Evolutionary conservation across 179 eudicot genomes (phyloP), one percentile per base, ranked within the genome.

Genomic region (Camellia oleifera): DNA sequence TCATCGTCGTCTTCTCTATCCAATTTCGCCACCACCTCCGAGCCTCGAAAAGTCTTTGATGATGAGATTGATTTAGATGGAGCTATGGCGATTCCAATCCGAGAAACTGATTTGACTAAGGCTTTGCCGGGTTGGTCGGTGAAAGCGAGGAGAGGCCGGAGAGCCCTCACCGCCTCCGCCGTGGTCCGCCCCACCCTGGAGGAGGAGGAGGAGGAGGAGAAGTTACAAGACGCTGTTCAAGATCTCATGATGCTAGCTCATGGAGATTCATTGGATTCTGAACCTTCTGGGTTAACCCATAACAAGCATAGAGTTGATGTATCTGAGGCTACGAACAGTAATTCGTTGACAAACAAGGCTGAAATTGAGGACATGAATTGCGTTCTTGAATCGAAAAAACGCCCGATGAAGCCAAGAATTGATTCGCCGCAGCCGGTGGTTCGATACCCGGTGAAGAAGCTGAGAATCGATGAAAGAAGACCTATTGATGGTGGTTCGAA

Each of bases 81-180:
- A 18, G 8, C 48, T 74, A 14, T 46, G 17, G 64, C 13, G 15
- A 54, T 5, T 52, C 14, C 13, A 9, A 54, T 5, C 63, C 14
- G 5, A 1, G 56, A 3, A 52, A 44, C 45, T 56, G 74, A 81
- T 84, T 57, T 81, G 44, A 48, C 46, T 3, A 3, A 72, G 76
- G 46, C 76, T 3, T 23, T 78, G 12, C 80, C 78, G 5, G 65
- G 75, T 3, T 86, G 92, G 94, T 14, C 69, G n/a, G 74, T 60
- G 65, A 87, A 80, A 0, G 91, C 79, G 0, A 83, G 66, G 78
- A 75, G 94, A 4, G 90, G 92, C 4, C 80, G 85, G 13, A 82
- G 63, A 79, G 56, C 76, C 42, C 53, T 69, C 11, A 67, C 9
- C 18, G 44, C 60, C 23, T 10, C 72, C 8, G 14, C 53, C 26